These are phyloP conservation scores for Aspergillus panamensis DNA, from an alignment of 495 filamentous ascomycete species.

Conservation along the genomic window DNA sequence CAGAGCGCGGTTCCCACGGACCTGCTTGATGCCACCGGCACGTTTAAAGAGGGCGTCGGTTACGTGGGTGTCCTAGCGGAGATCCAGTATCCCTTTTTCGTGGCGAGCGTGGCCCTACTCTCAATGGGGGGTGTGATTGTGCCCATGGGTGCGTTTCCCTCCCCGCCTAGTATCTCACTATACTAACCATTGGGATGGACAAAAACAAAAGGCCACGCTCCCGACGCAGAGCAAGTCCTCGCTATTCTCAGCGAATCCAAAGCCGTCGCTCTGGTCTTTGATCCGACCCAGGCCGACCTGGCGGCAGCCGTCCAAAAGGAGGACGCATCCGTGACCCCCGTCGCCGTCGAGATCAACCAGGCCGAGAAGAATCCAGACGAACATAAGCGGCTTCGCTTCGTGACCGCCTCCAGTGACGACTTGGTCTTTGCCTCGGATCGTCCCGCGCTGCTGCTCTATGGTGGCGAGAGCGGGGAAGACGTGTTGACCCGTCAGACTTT, in stretches of 20 bases:
- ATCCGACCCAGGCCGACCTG: constrained; percentile 10
- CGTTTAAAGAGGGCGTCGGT: constrained; percentile 11
- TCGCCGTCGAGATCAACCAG: constrained; percentile 13
- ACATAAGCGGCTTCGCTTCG: not conserved
- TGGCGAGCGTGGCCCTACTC: constrained; percentile 15
- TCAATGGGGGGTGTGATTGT: constrained; percentile 14
- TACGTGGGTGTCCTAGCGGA: constrained; percentile 10
- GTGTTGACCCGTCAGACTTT: constrained; percentile 14
- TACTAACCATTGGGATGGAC: not conserved
- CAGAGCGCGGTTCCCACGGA: constrained; percentile 1
- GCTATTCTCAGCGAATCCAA: constrained; percentile 11
- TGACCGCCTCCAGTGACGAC: not conserved
- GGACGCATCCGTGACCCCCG: not conserved
- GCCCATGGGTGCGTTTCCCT: constrained; percentile 12
- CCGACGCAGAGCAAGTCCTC: constrained; percentile 11
- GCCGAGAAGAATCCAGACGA: constrained; percentile 6
- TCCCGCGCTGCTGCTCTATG: constrained; percentile 13
- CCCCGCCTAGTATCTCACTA: not conserved
- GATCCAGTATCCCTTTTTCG: constrained; percentile 18
- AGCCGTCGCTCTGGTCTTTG: constrained; percentile 9
- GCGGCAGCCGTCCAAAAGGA: constrained; percentile 3
- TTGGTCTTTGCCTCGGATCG: constrained; percentile 5
- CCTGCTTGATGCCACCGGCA: constrained; percentile 3
- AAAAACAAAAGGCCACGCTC: constrained; percentile 13
- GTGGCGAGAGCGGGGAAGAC: not conserved